Base-by-base conservation (phyloP, 2,329 filamentous ascomycete genomes). In the Tolypocladium nubicola region DNA sequence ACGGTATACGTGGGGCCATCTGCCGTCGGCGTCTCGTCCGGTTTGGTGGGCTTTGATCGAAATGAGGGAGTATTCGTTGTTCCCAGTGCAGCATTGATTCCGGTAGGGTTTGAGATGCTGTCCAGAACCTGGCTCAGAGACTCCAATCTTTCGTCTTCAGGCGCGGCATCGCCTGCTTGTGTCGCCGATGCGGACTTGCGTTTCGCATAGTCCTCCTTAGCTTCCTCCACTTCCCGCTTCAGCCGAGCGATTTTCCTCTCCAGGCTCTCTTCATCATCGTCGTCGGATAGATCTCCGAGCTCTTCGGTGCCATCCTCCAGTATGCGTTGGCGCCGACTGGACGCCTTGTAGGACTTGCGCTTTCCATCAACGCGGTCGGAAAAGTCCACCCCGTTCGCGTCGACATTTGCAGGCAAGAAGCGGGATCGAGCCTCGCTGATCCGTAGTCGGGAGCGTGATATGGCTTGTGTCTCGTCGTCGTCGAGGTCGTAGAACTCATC, bases 341-440 rank as follows among this genome's bases (percentile, higher is more conserved):
- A 86, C 40, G 86, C 85, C 63, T 85, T 86, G 75, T 97, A 97
- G 30, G 90, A 90, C 71, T 88, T 90, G 61, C 89, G 83, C 71
- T 93, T 93, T 52, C 84, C 84, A 59, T 85, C 85, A 41, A 97
- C 85, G 56, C 92, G 87, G 71, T 97, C 92, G 2, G 92, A 96
- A 70, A 97, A 94, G 71, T 97, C 90, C 30, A 88, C 89, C 26
- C 87, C 84, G 55, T 81, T 80, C 7, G 90, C 86, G 67, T 96
- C 88, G 38, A 96, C 84, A 45, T 83, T 81, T 11, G 88, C 79
- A 2, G 89, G 86, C 56, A 87, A 78, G 69, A 99, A 99, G 49
- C 86, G 84, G 38, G 83, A 85, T 57, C 93, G 86, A 49, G 94
- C 94, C 68, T 90, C 82, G 64, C 89, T 82, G 61, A 90, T 85